These are phyloP conservation scores for Russula olivacea DNA, from an alignment of 768 basidiomycete species.

Conservation along the genomic window DNA sequence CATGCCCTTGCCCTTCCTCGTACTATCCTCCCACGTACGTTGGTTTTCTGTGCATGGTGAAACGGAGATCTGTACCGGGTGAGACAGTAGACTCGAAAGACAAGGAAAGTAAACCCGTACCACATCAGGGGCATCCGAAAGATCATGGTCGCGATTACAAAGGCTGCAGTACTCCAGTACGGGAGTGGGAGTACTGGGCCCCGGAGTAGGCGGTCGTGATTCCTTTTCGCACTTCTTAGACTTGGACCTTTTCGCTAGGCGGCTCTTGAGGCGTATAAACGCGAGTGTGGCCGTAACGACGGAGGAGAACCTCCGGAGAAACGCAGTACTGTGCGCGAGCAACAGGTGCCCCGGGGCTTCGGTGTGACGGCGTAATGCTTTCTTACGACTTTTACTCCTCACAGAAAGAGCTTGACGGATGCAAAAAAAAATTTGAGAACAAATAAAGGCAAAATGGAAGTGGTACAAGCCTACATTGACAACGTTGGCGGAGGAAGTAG, in stretches of 20 bases:
- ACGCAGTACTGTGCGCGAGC: not conserved
- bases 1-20: slow-evolving; percentile 16
- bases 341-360: not conserved
- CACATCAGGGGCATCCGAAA: slow-evolving; percentile 4
- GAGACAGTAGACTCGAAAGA: not conserved
- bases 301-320: not conserved
- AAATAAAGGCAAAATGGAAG: not conserved
- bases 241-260: not conserved
- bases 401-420: not conserved
- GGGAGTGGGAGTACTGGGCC: not conserved
- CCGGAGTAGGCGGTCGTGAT: not conserved
- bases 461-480: not conserved
- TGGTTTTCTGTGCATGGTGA: slow-evolving; percentile 15
- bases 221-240: not conserved
- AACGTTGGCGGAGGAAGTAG: not conserved
- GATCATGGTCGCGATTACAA: not conserved
- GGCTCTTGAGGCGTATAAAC: slow-evolving; percentile 4
- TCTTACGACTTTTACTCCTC: not conserved
- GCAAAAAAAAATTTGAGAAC: not conserved
- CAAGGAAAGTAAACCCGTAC: not conserved
- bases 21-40: slow-evolving; percentile 12
- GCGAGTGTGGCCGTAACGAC: not conserved
- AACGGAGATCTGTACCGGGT: slow-evolving; percentile 10
- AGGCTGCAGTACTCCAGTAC: not conserved
- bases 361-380: slow-evolving; percentile 3